Base-by-base conservation (phyloP, 495 filamentous ascomycete genomes). In the Xylaria cubensis region DNA sequence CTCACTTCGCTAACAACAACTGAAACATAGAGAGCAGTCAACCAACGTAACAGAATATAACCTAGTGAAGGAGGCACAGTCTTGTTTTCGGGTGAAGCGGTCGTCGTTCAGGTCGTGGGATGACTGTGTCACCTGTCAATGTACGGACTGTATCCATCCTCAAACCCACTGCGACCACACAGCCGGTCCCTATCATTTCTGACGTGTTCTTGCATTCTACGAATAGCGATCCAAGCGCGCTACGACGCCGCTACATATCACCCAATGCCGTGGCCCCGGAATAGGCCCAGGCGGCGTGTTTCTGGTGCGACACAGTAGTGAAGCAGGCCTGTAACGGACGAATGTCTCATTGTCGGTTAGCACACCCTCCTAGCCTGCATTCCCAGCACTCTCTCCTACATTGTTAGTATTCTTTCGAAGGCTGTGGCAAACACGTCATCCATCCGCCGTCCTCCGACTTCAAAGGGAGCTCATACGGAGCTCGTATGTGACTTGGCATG, bases 181-280 rank as follows among this genome's bases (percentile, higher is more conserved):
- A 50, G 21, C 41, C 19, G 17, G 55, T 42, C 41, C 42, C n/a
- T 32, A 61, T 69, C 55, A 13, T 56, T 72, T 72, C 70, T 72
- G 70, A 72, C 70, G 70, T 72, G 70, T 59, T 63, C 68, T 63
- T 58, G 55, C 70, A 69, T 69, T 36, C 62, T 59, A 51, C 63
- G 53, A 59, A 61, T 66, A 72, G 55, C n/a, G 32, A 41, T 61
- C 29, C 56, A 58, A 50, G 53, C 32, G 70, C 51, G 29, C 50
- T 51, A 67, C 63, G 62, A 63, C 62, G 63, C 48, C 63, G 63
- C 70, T 21, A 39, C 62, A 58, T 50, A 61, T 66, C 70, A 32
- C 70, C 70, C 70, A 72, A 72, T 72, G 53, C 70, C 70, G 53
- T 72, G 70, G 70, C 59, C 51, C 53, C 58, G 70, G 70, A 65